Percentiles rank a stretch among this genome's conserved stretches.
Conservation (phyloP, 306 rosid genomes). For the Sicyos edulis region DNA sequence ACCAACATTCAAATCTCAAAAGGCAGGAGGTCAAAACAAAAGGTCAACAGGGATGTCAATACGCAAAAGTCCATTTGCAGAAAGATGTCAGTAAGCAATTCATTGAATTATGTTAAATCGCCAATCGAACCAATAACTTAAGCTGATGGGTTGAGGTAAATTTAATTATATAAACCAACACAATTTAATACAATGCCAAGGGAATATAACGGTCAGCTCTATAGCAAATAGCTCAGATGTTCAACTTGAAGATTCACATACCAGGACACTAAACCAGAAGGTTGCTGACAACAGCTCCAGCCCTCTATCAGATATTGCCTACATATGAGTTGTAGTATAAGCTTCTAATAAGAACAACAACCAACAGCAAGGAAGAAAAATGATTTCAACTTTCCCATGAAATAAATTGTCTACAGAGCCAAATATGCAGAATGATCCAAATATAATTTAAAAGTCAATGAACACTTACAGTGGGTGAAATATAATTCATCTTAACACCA, state of each 20-base stretch:
- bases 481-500: slow-evolving; percentile 46
- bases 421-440: slow-evolving; percentile 7
- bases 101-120: too few relatives aligned
- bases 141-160: too few relatives aligned
- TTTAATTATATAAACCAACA: too few relatives aligned
- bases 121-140: too few relatives aligned
- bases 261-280: slow-evolving; percentile 66
- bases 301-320: slow-evolving; percentile 74
- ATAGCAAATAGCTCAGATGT: slow-evolving; percentile 9
- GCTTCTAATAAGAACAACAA: not conserved
- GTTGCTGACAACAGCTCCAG: slow-evolving; percentile 78
- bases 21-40: not conserved
- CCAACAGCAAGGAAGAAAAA: not conserved
- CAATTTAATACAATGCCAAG: not conserved
- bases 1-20: slow-evolving; percentile 9
- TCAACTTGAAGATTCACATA: slow-evolving; percentile 34
- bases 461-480: slow-evolving; percentile 71
- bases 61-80: not conserved
- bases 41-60: not conserved
- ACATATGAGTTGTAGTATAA: slow-evolving; percentile 15
- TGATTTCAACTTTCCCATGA: not conserved
- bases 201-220: not conserved
- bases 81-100: not conserved
- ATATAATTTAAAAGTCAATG: slow-evolving; percentile 9
- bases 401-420: not conserved